Evolutionary conservation across 768 basidiomycete species (phyloP).

Genomic region (Pluteus cervinus): DNA sequence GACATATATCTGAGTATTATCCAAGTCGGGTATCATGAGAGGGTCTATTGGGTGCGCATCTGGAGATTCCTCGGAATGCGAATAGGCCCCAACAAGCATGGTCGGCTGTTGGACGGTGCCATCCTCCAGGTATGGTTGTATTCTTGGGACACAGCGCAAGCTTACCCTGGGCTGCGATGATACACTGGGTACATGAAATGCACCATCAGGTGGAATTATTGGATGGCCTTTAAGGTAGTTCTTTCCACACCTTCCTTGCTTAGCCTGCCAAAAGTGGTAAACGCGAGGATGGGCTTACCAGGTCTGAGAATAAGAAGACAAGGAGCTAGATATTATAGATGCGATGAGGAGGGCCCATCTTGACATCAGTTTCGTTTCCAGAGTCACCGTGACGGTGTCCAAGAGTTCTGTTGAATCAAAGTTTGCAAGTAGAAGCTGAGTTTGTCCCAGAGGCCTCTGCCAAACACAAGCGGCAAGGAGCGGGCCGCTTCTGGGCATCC

Average conservation of each 20-base stretch:
- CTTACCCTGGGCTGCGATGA: conserved; percentile 34
- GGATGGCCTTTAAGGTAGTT: conserved; percentile 36
- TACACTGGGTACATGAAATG: conserved; percentile 29
- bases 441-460: no score
- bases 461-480: no score
- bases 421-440: no score
- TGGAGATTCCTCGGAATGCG: not conserved
- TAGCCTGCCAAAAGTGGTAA: not conserved
- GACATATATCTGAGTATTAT: not conserved
- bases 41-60: not conserved
- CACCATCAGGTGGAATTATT: conserved; percentile 38
- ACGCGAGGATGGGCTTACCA: not conserved
- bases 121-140: conserved; percentile 41
- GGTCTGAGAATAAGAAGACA: not conserved
- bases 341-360: no score
- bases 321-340: no score
- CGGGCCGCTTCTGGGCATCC: no score
- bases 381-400: no score
- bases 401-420: no score
- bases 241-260: conserved; percentile 46
- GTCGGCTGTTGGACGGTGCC: no score
- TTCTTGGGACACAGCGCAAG: conserved; percentile 39
- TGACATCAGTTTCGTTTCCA: no score
- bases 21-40: conserved; percentile 3
- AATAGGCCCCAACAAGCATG: no score